Evolutionary conservation across 805 yeast genomes (phyloP), one percentile per base, ranked within the genome.

Genomic region (Kluyveromyces lactis): DNA sequence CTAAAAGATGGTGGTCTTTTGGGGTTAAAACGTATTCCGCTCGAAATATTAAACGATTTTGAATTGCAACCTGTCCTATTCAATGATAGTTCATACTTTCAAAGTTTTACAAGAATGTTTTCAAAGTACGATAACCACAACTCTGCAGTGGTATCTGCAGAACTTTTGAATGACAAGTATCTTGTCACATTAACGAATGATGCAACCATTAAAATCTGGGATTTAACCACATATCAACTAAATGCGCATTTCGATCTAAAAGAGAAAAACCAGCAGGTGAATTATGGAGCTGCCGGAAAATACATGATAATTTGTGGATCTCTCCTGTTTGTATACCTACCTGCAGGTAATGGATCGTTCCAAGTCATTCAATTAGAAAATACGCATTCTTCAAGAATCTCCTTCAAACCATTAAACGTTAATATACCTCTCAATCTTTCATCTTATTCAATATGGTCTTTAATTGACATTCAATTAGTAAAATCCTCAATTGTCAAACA

Each of bases 1-100:
- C 64, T 87, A 36, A 68, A 70, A 32, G 95, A 89, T 60, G 96
- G 97, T 18, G 86, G 89, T 1, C 56, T 87, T 31, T 60, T 86
- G 36, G 79, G 77, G 33, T 64, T 82, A 42, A 51, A 52, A 21
- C 58, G 54, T 45, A 42, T 36, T 27, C 44, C 15, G 39, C 28
- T 29, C n/a, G 41, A 42, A 19, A 23, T 39, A 9, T 31, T 39
- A 2, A 48, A 50, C 11, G 44, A 45, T 18, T 44, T 42, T 5
- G 45, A 50, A 13, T 56, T 64, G 31, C 73, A 63, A 41, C 74
- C 72, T 8, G 58, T 55, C 33, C 60, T 76, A 21, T 82, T 81
- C 56, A 72, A 69, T 42, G 87, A 80, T 62, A 49, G 68, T 50
- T 58, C 76, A 10, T 75, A 68, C 47, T 51, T 65, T 28, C 67